Evolutionary conservation across 495 filamentous ascomycete species (phyloP), one percentile per base, ranked within the genome.

Genomic region (Neurospora sp.): DNA sequence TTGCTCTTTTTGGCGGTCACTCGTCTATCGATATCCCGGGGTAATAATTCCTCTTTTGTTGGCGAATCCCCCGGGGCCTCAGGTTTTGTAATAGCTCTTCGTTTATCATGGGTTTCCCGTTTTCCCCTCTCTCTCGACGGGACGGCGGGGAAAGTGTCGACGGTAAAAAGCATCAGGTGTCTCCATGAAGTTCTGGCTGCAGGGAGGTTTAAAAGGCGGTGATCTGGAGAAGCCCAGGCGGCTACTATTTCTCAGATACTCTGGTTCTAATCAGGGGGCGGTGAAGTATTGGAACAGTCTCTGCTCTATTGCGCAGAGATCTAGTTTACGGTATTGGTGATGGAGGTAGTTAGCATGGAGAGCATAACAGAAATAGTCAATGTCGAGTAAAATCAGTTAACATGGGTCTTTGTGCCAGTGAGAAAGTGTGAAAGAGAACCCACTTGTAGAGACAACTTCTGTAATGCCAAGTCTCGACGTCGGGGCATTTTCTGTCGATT

Each of bases 181-280:
- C 27, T 66, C 53, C 22, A 59, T 66, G 27, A 74, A 70, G 73
- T 76, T 71, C 71, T 75, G 79, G 80, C 79, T 82, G 81, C 77
- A 69, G 79, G 80, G 74, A 76, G 79, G 78, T 83, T 79, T 80
- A 79, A 73, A 83, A 78, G 79, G 80, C 76, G 83, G 82, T 66
- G 53, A 66, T 66, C 53, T 66, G 53, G 53, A 77, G 77, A 80
- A 78, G 84, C 83, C 84, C 84, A 81, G 83, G 84, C 80, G 83
- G 83, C 80, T 80, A 48, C 66, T 73, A 71, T 74, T 74, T 73
- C 53, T 74, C 70, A 78, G 76, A 76, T 84, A 84, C 77, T 80
- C 76, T 78, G 81, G 80, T 85, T 84, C 76, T 79, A 80, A 78
- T 84, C 82, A 80, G 76, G 74, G 76, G 78, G 71, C 71, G 68